phyloP scores from a whole-genome alignment of 2,329 filamentous ascomycete genomes.

The Fusarium haematococcum region DNA sequence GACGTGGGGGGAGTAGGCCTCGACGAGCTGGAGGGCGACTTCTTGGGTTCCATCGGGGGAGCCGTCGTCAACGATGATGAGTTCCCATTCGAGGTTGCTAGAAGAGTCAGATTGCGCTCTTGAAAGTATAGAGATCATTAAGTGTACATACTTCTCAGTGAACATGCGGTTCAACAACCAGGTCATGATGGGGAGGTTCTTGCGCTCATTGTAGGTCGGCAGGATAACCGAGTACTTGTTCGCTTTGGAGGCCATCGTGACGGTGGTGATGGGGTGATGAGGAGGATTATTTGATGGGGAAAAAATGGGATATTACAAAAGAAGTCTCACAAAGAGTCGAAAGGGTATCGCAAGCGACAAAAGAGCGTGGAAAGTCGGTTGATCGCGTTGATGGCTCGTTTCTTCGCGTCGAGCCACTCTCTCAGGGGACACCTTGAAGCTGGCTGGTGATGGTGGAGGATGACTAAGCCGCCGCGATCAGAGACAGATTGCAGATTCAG shows the following conservation, averaged over 20 bases:
- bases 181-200: slow-evolving; percentile 94
- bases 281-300: slow-evolving; percentile 10
- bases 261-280: slow-evolving; percentile 5
- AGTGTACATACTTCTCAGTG: slow-evolving; percentile 76
- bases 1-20: slow-evolving; percentile 84
- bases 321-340: neutral
- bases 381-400: slow-evolving; percentile 34
- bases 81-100: slow-evolving; percentile 94
- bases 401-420: slow-evolving; percentile 42
- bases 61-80: slow-evolving; percentile 98
- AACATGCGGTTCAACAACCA: slow-evolving; percentile 96
- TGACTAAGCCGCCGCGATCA: slow-evolving; percentile 37
- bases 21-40: slow-evolving; percentile 89
- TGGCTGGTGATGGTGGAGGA: slow-evolving; percentile 25
- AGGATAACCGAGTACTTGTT: slow-evolving; percentile 97
- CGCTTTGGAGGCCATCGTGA: slow-evolving; percentile 60
- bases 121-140: accelerated
- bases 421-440: slow-evolving; percentile 42
- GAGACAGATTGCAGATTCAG: slow-evolving; percentile 41
- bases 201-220: slow-evolving; percentile 98
- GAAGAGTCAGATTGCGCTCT: neutral
- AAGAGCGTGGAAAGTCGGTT: slow-evolving; percentile 43
- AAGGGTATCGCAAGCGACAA: slow-evolving; percentile 30
- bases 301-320: neutral
- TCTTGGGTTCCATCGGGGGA: slow-evolving; percentile 95